Evolutionary conservation across 1,139 yeast species (phyloP).

Genomic region (Debaryomyces psychrophilus): DNA sequence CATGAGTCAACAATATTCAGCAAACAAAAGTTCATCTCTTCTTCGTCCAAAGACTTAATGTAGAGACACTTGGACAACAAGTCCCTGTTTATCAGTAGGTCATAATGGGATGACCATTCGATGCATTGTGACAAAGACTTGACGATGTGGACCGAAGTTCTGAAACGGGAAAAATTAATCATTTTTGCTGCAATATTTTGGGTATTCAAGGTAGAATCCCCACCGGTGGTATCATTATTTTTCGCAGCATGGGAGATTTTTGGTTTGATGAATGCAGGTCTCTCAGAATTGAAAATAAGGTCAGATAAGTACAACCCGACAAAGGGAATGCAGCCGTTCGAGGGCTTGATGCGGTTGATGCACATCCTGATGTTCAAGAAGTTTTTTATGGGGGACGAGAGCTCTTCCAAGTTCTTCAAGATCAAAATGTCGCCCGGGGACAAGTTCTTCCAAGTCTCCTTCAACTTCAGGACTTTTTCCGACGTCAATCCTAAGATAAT

Average conservation of each 20-base stretch:
- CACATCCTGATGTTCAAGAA: constrained; percentile 67
- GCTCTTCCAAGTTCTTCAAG: constrained; percentile 63
- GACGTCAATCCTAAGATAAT: constrained; percentile 83
- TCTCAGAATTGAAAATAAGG: constrained; percentile 76
- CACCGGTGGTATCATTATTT: constrained; percentile 9
- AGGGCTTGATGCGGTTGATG: constrained; percentile 63
- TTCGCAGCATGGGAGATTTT: constrained; percentile 10
- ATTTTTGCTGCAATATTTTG: constrained; percentile 41
- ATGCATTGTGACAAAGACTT: constrained; percentile 79
- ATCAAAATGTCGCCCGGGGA: constrained; percentile 60
- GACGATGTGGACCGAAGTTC: constrained; percentile 76
- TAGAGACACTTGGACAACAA: constrained; percentile 82
- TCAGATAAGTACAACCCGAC: constrained; percentile 86
- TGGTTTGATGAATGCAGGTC: constrained; percentile 49
- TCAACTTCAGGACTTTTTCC: constrained; percentile 60
- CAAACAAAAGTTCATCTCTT: constrained; percentile 62
- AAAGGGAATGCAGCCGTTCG: constrained; percentile 86
- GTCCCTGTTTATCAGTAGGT: constrained; percentile 53
- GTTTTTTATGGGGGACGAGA: constrained; percentile 66
- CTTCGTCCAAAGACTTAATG: constrained; percentile 73
- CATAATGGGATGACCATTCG: constrained; percentile 79
- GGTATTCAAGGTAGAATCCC: constrained; percentile 17
- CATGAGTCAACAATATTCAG: constrained; percentile 7
- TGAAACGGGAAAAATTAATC: constrained; percentile 77
- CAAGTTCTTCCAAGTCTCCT: constrained; percentile 74